A percentile compares a stretch with the other conserved stretches of the same genome.
Conservation (phyloP, 1,139 yeast species). For the Pichia inconspicua region DNA sequence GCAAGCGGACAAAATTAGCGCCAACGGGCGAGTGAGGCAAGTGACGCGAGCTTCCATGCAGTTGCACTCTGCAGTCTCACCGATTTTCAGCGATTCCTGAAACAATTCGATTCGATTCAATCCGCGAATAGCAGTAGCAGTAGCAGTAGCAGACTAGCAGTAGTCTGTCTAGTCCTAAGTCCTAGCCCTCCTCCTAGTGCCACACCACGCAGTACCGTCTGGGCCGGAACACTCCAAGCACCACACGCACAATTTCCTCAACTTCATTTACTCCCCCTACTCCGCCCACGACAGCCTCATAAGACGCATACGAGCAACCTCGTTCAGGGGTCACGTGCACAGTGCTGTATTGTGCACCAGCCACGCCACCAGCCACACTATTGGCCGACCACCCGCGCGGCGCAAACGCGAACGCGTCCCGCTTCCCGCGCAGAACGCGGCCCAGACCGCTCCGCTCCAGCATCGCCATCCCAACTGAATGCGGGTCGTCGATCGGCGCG, state of each 20-base stretch:
- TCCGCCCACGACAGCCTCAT: slow-evolving; percentile 68
- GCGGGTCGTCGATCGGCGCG: too few relatives aligned
- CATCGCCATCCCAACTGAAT: neutral
- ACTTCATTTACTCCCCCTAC: too few relatives aligned
- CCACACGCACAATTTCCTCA: too few relatives aligned
- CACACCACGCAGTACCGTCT: neutral
- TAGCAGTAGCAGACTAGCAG: too few relatives aligned
- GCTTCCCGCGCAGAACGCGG: neutral
- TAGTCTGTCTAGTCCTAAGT: too few relatives aligned
- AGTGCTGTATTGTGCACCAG: slow-evolving; percentile 65
- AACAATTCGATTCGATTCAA: too few relatives aligned
- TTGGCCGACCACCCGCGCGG: slow-evolving; percentile 97
- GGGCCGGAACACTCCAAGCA: neutral
- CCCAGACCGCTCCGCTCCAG: neutral
- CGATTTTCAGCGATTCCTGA: too few relatives aligned
- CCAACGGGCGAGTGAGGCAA: too few relatives aligned
- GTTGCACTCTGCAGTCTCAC: too few relatives aligned
- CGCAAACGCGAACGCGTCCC: slow-evolving; percentile 87
- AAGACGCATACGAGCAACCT: slow-evolving; percentile 94
- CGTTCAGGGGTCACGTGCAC: slow-evolving; percentile 90
- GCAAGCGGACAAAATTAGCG: too few relatives aligned
- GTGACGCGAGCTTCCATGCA: too few relatives aligned
- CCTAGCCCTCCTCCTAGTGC: neutral
- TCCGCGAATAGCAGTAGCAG: too few relatives aligned
- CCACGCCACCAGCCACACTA: slow-evolving; percentile 31